Conservation (phyloP, 2,329 filamentous ascomycete genomes). For the Venturia carpophila region DNA sequence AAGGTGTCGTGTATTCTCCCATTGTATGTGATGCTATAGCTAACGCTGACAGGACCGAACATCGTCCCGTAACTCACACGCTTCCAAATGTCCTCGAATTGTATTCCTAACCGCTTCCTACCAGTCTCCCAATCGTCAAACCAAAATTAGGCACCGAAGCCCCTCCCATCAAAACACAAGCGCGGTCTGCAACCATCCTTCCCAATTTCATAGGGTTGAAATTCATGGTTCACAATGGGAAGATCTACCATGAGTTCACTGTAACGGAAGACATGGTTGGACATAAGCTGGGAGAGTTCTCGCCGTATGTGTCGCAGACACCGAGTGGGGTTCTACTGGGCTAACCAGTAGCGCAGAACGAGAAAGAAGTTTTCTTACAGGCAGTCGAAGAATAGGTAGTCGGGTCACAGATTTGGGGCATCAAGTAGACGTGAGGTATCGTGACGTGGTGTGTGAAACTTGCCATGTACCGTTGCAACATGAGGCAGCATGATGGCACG, state of each 20-base stretch:
- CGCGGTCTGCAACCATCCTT: slow-evolving; percentile 79
- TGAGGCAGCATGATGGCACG: too few relatives aligned
- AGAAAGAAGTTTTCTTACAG: slow-evolving; percentile 62
- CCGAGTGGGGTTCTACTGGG: background rate
- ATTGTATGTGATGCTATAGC: slow-evolving; percentile 20
- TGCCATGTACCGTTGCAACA: too few relatives aligned
- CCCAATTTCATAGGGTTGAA: slow-evolving; percentile 85
- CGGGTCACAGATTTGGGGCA: slow-evolving; percentile 17
- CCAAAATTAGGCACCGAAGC: slow-evolving; percentile 51
- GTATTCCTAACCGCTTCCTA: slow-evolving; percentile 26
- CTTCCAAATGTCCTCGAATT: slow-evolving; percentile 29
- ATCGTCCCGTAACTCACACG: slow-evolving; percentile 55
- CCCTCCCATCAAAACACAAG: slow-evolving; percentile 75
- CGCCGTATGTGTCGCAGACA: slow-evolving; percentile 54
- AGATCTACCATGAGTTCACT: slow-evolving; percentile 70
- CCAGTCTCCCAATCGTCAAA: slow-evolving; percentile 56
- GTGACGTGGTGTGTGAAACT: background rate
- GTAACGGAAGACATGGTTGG: slow-evolving; percentile 96
- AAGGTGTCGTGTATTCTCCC: slow-evolving; percentile 49
- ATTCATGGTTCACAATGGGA: slow-evolving; percentile 90
- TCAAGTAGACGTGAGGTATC: background rate
- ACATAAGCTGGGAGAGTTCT: slow-evolving; percentile 89
- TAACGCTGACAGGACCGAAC: slow-evolving; percentile 50
- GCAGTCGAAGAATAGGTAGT: slow-evolving; percentile 61
- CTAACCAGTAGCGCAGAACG: slow-evolving; percentile 41